Evolutionary conservation across 345 rosid genomes (phyloP).

Genomic region (Citrus trifoliata): DNA sequence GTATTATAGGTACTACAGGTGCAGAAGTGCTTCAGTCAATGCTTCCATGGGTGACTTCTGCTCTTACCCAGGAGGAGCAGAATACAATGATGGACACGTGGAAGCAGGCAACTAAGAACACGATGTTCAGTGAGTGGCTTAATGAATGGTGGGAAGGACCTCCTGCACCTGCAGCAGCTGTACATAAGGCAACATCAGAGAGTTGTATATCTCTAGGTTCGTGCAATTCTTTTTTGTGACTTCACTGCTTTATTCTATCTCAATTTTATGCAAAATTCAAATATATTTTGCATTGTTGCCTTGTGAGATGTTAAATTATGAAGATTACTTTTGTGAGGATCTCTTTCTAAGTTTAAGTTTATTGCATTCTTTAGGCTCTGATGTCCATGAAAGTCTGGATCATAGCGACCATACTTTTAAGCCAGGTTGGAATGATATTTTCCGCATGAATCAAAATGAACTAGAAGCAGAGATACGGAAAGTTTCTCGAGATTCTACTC

Average conservation of each 20-base stretch:
- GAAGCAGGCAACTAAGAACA: slow-evolving; percentile 63
- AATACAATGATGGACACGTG: slow-evolving; percentile 64
- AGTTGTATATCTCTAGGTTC: slow-evolving; percentile 46
- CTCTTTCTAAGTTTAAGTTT: not conserved
- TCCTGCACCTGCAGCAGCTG: slow-evolving; percentile 22
- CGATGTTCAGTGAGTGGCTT: slow-evolving; percentile 68
- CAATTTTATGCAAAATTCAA: slow-evolving; percentile 5
- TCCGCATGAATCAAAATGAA: slow-evolving; percentile 73
- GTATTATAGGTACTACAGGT: slow-evolving; percentile 59
- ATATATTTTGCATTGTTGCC: not conserved
- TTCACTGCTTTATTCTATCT: not conserved
- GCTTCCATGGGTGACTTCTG: slow-evolving; percentile 69
- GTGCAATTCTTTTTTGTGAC: slow-evolving; percentile 1
- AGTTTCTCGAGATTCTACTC: slow-evolving; percentile 76
- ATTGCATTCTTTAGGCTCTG: slow-evolving; percentile 26
- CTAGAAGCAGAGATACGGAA: slow-evolving; percentile 62
- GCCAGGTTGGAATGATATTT: slow-evolving; percentile 69
- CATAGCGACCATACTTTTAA: slow-evolving; percentile 47
- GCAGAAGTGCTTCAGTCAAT: slow-evolving; percentile 68
- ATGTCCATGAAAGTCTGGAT: slow-evolving; percentile 42
- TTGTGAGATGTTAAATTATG: slow-evolving; percentile 9
- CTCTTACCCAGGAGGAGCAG: slow-evolving; percentile 60
- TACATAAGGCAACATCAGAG: slow-evolving; percentile 34
- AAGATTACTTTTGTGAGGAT: slow-evolving; percentile 13
- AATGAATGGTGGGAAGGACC: slow-evolving; percentile 61